These are phyloP conservation scores for Pelargonium australe DNA, from an alignment of 441 rosid species.

Conservation along the genomic window DNA sequence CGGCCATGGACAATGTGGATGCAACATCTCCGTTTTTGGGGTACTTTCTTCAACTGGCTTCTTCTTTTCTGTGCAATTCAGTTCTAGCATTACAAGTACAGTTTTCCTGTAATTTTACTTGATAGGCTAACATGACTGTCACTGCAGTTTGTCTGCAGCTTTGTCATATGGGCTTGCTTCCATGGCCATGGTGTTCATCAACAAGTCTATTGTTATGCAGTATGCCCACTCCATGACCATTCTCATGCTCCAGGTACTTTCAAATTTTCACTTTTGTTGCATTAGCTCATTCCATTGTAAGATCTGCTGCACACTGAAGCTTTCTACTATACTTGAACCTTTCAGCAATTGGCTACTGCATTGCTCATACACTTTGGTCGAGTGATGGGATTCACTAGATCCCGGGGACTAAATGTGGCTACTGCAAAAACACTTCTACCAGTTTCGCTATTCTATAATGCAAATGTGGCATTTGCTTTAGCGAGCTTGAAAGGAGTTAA, in stretches of 20 bases:
- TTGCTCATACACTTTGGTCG: conserved; percentile 75
- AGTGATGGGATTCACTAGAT: conserved; percentile 55
- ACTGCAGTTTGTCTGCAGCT: conserved; percentile 64
- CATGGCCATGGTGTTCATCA: conserved; percentile 98
- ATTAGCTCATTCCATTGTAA: background rate
- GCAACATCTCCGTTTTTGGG: background rate
- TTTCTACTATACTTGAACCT: conserved; percentile 17
- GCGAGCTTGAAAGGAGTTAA: conserved; percentile 98
- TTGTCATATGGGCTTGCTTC: conserved; percentile 86
- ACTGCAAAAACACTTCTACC: conserved; percentile 77
- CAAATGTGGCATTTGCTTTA: conserved; percentile 90
- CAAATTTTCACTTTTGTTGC: background rate
- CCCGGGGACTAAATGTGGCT: conserved; percentile 45
- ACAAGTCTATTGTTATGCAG: conserved; percentile 84
- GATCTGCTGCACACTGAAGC: background rate
- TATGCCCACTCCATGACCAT: conserved; percentile 80
- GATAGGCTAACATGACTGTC: background rate
- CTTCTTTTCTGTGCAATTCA: background rate
- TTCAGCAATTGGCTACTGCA: conserved; percentile 77
- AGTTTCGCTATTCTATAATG: conserved; percentile 82
- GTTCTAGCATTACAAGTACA: background rate
- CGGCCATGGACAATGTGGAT: background rate
- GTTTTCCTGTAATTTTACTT: background rate
- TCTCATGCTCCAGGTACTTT: conserved; percentile 68
- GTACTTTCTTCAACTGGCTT: background rate